phyloP scores from a whole-genome alignment of 768 basidiomycete species.

The Solioccasus polychromus region DNA sequence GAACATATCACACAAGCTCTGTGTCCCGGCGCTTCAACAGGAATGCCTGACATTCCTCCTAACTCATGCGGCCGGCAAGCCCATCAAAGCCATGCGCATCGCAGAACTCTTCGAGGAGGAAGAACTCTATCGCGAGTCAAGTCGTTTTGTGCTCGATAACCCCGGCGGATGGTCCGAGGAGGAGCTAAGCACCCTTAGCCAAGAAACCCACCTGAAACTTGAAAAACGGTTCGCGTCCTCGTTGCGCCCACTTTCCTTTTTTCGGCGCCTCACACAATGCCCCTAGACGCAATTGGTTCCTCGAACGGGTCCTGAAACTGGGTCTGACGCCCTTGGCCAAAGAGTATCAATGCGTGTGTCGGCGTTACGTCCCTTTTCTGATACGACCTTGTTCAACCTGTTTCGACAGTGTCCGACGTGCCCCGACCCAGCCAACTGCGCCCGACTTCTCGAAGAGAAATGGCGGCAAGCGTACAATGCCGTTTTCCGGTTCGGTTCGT shows the following conservation, averaged over 20 bases:
- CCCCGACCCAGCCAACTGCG: conserved; percentile 76
- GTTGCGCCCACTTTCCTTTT: neutral
- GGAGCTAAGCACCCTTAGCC: conserved; percentile 76
- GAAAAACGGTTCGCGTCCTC: conserved; percentile 66
- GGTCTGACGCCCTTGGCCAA: conserved; percentile 85
- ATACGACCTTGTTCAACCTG: too few relatives aligned
- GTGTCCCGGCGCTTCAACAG: conserved; percentile 74
- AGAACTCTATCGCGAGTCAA: conserved; percentile 85
- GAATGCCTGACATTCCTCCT: conserved; percentile 86
- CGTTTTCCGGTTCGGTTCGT: conserved; percentile 77
- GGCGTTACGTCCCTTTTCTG: too few relatives aligned
- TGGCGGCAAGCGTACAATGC: conserved; percentile 88
- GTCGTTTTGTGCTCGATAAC: conserved; percentile 89
- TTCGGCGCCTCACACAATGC: neutral
- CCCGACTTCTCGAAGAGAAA: conserved; percentile 85
- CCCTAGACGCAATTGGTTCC: conserved; percentile 95
- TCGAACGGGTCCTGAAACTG: conserved; percentile 90
- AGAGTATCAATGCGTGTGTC: conserved; percentile 90
- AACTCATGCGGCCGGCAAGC: conserved; percentile 88
- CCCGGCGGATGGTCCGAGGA: conserved; percentile 83
- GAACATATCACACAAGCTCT: conserved; percentile 88
- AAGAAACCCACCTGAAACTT: conserved; percentile 82
- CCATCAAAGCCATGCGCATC: conserved; percentile 90
- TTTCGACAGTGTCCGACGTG: conserved; percentile 70
- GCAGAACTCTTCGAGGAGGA: conserved; percentile 90